Evolutionary conservation across 345 rosid genomes (phyloP).

Genomic region (Ailanthus altissimus): DNA sequence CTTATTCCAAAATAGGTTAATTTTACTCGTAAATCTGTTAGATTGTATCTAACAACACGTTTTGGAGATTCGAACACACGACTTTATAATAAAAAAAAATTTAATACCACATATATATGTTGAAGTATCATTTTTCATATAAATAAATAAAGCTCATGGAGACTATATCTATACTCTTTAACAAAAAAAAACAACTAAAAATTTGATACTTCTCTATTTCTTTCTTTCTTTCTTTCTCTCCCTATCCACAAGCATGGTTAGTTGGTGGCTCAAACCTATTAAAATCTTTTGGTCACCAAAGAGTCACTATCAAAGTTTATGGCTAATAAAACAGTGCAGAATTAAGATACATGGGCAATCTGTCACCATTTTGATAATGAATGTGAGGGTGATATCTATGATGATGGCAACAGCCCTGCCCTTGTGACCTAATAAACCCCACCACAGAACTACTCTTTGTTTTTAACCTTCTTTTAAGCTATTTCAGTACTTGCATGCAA

Average conservation of each 20-base stretch:
- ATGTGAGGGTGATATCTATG: background rate
- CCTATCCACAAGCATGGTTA: conserved; percentile 6
- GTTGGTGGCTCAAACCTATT: conserved; percentile 8
- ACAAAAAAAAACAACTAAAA: no score
- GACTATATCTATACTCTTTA: no score
- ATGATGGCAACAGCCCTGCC: conserved; percentile 13
- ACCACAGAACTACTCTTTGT: no score
- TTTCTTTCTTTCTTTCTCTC: background rate
- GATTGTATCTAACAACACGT: no score
- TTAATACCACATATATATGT: no score
- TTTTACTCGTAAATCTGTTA: no score
- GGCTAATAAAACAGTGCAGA: background rate
- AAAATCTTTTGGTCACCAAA: background rate
- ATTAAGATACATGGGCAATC: conserved; percentile 18
- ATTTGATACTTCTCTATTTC: background rate
- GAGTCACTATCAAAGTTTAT: conserved; percentile 23
- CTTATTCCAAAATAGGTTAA: background rate
- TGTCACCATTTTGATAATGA: conserved; percentile 20
- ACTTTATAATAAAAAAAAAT: no score
- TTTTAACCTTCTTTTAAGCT: background rate
- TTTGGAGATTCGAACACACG: no score
- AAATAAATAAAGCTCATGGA: no score
- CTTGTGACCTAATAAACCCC: no score
- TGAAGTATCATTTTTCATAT: no score
- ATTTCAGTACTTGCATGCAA: background rate